Evolutionary conservation across 2,329 filamentous ascomycete genomes (phyloP).

Genomic region (Arthroderma sp.): DNA sequence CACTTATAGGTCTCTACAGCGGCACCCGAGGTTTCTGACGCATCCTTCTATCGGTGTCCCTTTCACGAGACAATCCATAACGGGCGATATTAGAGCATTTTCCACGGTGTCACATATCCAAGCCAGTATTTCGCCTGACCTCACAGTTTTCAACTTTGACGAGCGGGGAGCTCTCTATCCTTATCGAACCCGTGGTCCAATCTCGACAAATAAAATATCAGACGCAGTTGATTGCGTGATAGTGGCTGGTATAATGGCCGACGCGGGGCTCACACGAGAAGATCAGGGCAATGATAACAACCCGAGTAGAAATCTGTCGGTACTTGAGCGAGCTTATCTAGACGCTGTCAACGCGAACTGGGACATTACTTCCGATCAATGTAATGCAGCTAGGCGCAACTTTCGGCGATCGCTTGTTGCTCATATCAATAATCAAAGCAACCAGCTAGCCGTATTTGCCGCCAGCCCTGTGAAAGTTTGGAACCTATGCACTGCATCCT

Average conservation of each 20-base stretch:
- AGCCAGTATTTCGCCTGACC: conserved; percentile 7
- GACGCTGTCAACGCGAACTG: conserved; percentile 1
- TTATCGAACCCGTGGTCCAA: conserved; percentile 21
- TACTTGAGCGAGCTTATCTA: conserved; percentile 3
- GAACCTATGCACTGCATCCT: conserved; percentile 3
- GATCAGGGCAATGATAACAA: conserved; percentile 13
- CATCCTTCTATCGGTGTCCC: too few relatives aligned
- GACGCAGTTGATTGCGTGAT: conserved; percentile 21
- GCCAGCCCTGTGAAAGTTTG: conserved; percentile 4
- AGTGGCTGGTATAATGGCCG: conserved; percentile 23
- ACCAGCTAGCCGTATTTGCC: background rate
- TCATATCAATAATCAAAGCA: background rate
- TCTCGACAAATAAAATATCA: conserved; percentile 13
- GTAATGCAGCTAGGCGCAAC: background rate
- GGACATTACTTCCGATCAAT: conserved; percentile 4
- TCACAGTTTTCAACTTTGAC: conserved; percentile 11
- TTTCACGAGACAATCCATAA: too few relatives aligned
- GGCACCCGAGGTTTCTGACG: too few relatives aligned
- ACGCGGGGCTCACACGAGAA: conserved; percentile 22
- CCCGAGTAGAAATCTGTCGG: background rate
- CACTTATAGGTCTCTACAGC: too few relatives aligned
- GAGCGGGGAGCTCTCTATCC: conserved; percentile 12
- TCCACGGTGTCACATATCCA: conserved; percentile 9
- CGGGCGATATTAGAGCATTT: background rate
- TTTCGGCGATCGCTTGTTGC: conserved; percentile 1